Percentiles rank a stretch among this genome's conserved stretches.
Evolutionary conservation across 2,329 filamentous ascomycete genomes (phyloP).

Genomic region (Beauveria australis): DNA sequence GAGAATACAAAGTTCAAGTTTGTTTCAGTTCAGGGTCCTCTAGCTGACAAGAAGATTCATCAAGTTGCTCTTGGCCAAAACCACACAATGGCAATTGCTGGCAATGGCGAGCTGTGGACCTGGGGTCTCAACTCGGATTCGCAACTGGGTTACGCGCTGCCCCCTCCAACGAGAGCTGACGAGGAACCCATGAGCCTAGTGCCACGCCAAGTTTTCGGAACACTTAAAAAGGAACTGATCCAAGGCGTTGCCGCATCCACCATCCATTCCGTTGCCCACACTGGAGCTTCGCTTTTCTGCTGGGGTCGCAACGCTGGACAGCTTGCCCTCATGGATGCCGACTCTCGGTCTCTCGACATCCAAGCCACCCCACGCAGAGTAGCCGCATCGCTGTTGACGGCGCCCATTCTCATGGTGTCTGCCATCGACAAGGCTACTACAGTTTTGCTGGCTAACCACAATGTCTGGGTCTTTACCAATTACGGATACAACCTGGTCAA

Average conservation of each 20-base stretch:
- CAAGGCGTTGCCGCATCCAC: constrained; percentile 80
- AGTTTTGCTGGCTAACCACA: constrained; percentile 75
- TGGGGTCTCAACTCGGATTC: constrained; percentile 86
- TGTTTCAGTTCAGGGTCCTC: constrained; percentile 67
- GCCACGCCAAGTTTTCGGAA: constrained; percentile 84
- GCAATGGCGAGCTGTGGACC: constrained; percentile 83
- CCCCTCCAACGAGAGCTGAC: constrained; percentile 57
- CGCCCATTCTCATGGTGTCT: constrained; percentile 67
- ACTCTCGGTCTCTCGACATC: constrained; percentile 82
- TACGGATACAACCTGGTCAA: constrained; percentile 90
- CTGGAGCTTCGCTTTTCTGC: constrained; percentile 71
- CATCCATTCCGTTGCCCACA: constrained; percentile 87
- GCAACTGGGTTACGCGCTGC: constrained; percentile 78
- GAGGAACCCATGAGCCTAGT: constrained; percentile 75
- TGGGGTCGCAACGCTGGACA: constrained; percentile 96
- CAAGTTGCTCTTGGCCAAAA: constrained; percentile 85
- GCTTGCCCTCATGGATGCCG: constrained; percentile 86
- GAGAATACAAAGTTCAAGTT: constrained; percentile 86
- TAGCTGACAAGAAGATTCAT: constrained; percentile 65
- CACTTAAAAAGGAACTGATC: constrained; percentile 77
- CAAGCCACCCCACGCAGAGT: constrained; percentile 79
- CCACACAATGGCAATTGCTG: constrained; percentile 77
- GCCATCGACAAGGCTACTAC: constrained; percentile 88
- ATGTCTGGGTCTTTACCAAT: constrained; percentile 89
- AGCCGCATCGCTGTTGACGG: constrained; percentile 64